Evolutionary conservation across 2,329 filamentous ascomycete genomes (phyloP).

Genomic region (Diaporthe sp.): DNA sequence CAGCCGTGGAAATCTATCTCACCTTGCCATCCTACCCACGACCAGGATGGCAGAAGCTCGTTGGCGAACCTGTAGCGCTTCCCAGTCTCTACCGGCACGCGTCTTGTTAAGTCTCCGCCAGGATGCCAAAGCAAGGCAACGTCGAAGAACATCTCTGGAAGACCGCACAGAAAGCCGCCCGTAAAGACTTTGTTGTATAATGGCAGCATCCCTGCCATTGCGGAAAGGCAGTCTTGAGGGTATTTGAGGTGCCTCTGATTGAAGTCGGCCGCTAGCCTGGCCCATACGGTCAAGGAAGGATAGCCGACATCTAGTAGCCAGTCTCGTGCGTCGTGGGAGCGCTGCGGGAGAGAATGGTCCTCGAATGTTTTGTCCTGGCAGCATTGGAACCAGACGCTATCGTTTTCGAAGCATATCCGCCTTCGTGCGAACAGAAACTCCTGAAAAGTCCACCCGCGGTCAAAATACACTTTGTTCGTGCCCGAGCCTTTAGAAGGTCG

Average conservation of each 20-base stretch:
- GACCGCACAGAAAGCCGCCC: slow-evolving; percentile 41
- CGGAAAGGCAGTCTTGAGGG: slow-evolving; percentile 37
- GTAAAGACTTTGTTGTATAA: slow-evolving; percentile 32
- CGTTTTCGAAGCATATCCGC: slow-evolving; percentile 18
- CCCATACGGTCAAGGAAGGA: neutral
- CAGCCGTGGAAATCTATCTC: neutral
- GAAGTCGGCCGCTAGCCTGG: slow-evolving; percentile 5
- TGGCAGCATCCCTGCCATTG: slow-evolving; percentile 33
- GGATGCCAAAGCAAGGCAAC: slow-evolving; percentile 37
- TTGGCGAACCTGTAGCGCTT: neutral
- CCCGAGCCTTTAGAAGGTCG: neutral
- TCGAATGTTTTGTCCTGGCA: neutral
- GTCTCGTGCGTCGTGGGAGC: neutral
- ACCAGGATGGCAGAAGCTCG: slow-evolving; percentile 23
- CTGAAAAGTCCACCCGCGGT: slow-evolving; percentile 31
- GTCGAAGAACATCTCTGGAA: slow-evolving; percentile 42
- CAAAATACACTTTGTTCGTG: neutral
- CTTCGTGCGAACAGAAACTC: slow-evolving; percentile 10
- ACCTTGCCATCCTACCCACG: slow-evolving; percentile 28
- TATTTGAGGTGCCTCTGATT: slow-evolving; percentile 38
- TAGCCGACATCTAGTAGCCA: neutral
- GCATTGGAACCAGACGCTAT: slow-evolving; percentile 10
- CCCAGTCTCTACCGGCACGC: neutral
- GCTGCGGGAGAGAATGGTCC: neutral
- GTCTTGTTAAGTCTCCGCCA: neutral